Evolutionary conservation across 768 basidiomycete genomes (phyloP), one percentile per base, ranked within the genome.

Genomic region (Psilocybe cubensis): DNA sequence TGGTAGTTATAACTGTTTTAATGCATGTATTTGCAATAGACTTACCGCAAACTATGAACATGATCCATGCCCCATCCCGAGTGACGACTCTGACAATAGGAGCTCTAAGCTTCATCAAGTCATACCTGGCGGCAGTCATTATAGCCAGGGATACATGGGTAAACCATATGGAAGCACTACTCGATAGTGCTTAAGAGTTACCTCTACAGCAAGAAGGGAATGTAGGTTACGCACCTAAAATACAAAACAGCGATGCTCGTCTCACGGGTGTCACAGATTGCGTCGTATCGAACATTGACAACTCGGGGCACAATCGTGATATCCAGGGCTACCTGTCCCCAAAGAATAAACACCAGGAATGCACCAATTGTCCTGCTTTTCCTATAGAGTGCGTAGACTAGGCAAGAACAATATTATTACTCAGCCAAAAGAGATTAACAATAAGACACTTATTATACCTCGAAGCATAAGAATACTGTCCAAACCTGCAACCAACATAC

Each of bases 311-410:
- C 42, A 14, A 45, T 20, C 4, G 35, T 31, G 8, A 42, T 43
- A 4, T 54, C 56, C 18, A 54, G 42, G 1, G 29, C 27, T 18
- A 54, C 28, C 27, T 54, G 56, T 2, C 33, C 47, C 3, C 44
- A 28, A 27, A 62, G 54, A 6, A 62, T 31, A 4, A 58, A 3
- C 1, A 38, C 12, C 3, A 62, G 24, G 24, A 55, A 40, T 3
- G 38, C 2, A 5, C 48, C 52, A 5, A 62, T 43, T 24, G 35
- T 23, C 23, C 20, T 18, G 27, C 44, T 45, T 28, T 58, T 57
- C 38, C 41, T 23, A 47, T 62, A 52, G 1, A 62, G 18, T 3
- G 60, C 60, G 33, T 62, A 62, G 4, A 62, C 60, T 62, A n/a
- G n/a, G 14, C n/a, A n/a, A n/a, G n/a, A n/a, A n/a, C n/a, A n/a